phyloP scores from a whole-genome alignment of 257 asterid genomes.

The Mitragyna speciosa region DNA sequence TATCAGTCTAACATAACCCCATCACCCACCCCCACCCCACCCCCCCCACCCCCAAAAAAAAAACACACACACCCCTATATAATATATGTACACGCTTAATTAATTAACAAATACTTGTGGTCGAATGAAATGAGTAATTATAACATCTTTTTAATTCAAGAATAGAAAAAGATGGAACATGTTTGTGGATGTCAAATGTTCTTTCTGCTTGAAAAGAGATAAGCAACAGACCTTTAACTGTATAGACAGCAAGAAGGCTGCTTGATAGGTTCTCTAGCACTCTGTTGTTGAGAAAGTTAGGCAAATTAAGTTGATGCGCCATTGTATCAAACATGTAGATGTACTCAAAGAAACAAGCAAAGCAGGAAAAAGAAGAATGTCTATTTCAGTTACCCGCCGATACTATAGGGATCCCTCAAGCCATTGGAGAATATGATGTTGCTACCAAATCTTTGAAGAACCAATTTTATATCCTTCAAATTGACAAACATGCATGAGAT shows the following conservation, averaged over 20 bases:
- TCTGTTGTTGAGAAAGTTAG: conserved; percentile 19
- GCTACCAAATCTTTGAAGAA: conserved; percentile 39
- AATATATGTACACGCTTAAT: background rate
- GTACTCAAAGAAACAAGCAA: background rate
- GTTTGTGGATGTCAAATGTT: background rate
- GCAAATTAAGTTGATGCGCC: background rate
- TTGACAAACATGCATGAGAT: background rate
- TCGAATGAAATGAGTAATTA: background rate
- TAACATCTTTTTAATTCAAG: background rate
- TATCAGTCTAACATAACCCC: background rate
- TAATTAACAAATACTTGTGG: background rate
- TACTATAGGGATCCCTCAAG: conserved; percentile 45
- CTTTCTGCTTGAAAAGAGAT: background rate
- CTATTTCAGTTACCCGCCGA: conserved; percentile 37
- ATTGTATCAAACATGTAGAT: background rate
- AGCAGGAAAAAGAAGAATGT: background rate
- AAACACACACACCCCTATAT: no score
- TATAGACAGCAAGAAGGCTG: conserved; percentile 46
- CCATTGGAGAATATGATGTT: conserved; percentile 56
- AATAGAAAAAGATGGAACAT: background rate
- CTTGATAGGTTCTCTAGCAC: conserved; percentile 46
- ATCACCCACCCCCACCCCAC: no score
- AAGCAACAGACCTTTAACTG: conserved; percentile 46
- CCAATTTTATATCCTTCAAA: conserved; percentile 44
- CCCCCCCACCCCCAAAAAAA: no score